Evolutionary conservation across 2,329 filamentous ascomycete species (phyloP).

Genomic region (Ophiostoma montium): DNA sequence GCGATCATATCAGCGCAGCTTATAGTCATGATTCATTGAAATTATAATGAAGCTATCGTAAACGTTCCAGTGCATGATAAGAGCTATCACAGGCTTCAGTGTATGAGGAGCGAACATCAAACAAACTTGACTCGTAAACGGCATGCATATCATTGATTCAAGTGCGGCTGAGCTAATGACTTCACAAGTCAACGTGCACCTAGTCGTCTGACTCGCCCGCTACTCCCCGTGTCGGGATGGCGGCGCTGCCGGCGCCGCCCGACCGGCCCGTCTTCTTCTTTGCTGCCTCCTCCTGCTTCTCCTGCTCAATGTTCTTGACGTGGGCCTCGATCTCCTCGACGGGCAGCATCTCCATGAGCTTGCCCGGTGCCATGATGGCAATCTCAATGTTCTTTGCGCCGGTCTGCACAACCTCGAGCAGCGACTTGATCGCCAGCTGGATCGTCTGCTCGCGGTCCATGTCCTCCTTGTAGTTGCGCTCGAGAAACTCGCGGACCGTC

Average conservation of each 20-base stretch:
- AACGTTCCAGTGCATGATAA: too few relatives aligned
- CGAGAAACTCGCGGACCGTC: conserved; percentile 95
- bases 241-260: conserved; percentile 36
- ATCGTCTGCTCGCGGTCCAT: conserved; percentile 96
- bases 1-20: too few relatives aligned
- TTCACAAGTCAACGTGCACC: background rate
- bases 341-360: conserved; percentile 82
- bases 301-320: conserved; percentile 97
- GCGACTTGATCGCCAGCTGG: conserved; percentile 92
- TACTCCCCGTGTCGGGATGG: conserved; percentile 54
- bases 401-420: conserved; percentile 95
- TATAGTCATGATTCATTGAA: too few relatives aligned
- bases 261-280: conserved; percentile 85
- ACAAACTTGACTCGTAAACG: too few relatives aligned
- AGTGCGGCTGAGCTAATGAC: background rate
- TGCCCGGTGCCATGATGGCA: conserved; percentile 89
- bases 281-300: conserved; percentile 97
- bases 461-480: conserved; percentile 95
- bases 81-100: too few relatives aligned
- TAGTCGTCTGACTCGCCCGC: conserved; percentile 14
- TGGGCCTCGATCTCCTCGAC: conserved; percentile 94
- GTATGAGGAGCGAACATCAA: too few relatives aligned
- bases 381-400: conserved; percentile 99
- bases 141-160: too few relatives aligned
- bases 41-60: too few relatives aligned